phyloP scores from a whole-genome alignment of 768 basidiomycete genomes.

The Pleurotus pulmonarius region DNA sequence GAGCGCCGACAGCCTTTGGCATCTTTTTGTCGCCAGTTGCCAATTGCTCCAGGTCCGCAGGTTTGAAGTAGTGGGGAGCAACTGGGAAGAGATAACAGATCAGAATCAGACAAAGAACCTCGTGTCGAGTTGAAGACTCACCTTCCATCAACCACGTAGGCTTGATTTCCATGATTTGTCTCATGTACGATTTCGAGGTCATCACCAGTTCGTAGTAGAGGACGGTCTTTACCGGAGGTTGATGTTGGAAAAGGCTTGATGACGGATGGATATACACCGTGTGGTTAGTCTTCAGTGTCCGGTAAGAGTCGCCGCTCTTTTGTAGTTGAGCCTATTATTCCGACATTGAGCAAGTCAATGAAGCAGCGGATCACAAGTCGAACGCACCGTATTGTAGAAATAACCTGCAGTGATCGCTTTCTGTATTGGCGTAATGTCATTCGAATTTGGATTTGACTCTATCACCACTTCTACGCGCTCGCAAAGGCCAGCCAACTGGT shows the following conservation, averaged over 20 bases:
- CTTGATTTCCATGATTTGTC: conserved; percentile 98
- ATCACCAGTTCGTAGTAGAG: conserved; percentile 97
- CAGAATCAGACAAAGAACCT: not conserved
- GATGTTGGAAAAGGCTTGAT: conserved; percentile 90
- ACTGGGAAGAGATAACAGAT: conserved; percentile 40
- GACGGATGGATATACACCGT: conserved; percentile 97
- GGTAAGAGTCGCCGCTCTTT: conserved; percentile 94
- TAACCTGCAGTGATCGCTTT: conserved; percentile 95
- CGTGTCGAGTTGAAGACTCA: conserved; percentile 25
- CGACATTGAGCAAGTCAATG: too few species aligned
- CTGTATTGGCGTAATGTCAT: conserved; percentile 90
- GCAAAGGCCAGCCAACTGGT: conserved; percentile 91
- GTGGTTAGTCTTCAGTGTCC: conserved; percentile 93
- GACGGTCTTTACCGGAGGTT: conserved; percentile 87
- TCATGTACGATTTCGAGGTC: conserved; percentile 96
- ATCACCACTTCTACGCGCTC: conserved; percentile 96
- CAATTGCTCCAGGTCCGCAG: conserved; percentile 75
- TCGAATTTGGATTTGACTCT: conserved; percentile 82
- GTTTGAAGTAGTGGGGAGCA: conserved; percentile 95
- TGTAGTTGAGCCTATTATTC: conserved; percentile 75
- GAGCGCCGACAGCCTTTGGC: conserved; percentile 72
- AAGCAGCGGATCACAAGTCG: not conserved
- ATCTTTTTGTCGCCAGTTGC: conserved; percentile 86
- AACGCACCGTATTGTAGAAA: conserved; percentile 86
- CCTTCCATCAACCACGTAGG: conserved; percentile 92